phyloP scores from a whole-genome alignment of 2,329 filamentous ascomycete species.

The Colletotrichum graminicola region DNA sequence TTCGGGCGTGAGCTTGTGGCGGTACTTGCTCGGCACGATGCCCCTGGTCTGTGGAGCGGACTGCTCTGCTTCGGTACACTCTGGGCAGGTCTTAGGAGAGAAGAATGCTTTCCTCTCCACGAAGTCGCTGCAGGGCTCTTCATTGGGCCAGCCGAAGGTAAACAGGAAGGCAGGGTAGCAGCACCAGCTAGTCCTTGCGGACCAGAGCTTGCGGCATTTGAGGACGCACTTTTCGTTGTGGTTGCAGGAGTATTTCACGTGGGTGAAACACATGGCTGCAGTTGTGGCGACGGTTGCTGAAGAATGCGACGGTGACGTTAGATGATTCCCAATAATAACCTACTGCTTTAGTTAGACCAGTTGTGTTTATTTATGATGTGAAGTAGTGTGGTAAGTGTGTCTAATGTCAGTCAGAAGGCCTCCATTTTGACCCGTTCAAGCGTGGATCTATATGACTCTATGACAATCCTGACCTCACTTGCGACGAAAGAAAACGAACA shows the following conservation, averaged over 20 bases:
- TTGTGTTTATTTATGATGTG: neutral
- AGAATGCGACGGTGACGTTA: neutral
- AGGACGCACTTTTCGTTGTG: slow-evolving; percentile 24
- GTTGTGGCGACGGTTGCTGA: neutral
- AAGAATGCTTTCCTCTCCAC: neutral
- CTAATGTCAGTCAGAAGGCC: neutral
- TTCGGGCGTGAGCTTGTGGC: slow-evolving; percentile 8
- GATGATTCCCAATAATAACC: no score
- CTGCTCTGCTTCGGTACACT: slow-evolving; percentile 26
- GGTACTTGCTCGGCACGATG: slow-evolving; percentile 22
- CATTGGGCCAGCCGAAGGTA: slow-evolving; percentile 32
- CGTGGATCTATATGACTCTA: slow-evolving; percentile 6
- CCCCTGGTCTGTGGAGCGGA: slow-evolving; percentile 15
- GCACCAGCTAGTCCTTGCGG: slow-evolving; percentile 13
- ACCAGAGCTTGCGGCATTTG: slow-evolving; percentile 28
- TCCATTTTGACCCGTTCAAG: neutral
- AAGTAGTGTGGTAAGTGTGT: neutral
- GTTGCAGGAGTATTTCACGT: slow-evolving; percentile 18
- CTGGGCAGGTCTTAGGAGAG: slow-evolving; percentile 14
- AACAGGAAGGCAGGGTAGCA: slow-evolving; percentile 22
- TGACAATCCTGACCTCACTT: neutral
- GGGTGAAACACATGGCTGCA: slow-evolving; percentile 38
- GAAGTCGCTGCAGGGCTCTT: slow-evolving; percentile 25
- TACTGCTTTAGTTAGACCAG: neutral
- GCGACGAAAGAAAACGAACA: neutral